Conservation (phyloP, 2,329 filamentous ascomycete genomes). For the Phaeosphaeriaceae sp. region DNA sequence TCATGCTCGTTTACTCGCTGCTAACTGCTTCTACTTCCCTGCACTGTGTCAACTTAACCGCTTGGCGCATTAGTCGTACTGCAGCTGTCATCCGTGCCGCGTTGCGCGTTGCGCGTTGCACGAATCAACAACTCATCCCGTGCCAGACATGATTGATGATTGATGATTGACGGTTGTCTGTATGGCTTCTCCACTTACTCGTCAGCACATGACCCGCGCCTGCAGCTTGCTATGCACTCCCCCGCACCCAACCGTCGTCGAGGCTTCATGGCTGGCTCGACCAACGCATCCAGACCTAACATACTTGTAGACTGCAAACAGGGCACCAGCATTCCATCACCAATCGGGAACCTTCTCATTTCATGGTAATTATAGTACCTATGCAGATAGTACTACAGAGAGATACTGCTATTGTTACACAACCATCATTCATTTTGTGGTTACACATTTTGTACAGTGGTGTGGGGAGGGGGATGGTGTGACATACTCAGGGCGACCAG, state of each 20-base stretch:
- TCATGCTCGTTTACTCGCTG: too few species aligned
- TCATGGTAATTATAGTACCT: too few species aligned
- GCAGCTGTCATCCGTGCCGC: constrained; percentile 29
- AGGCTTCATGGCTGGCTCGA: background rate
- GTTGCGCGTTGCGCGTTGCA: too few species aligned
- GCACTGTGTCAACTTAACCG: too few species aligned
- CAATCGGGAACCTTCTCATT: too few species aligned
- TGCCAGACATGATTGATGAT: too few species aligned
- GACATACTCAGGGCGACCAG: constrained; percentile 7
- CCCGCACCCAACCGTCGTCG: constrained; percentile 3
- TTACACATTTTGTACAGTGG: constrained; percentile 36
- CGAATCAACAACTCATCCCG: constrained; percentile 16
- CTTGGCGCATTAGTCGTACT: constrained; percentile 20
- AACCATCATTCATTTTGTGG: constrained; percentile 16
- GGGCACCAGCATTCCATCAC: too few species aligned
- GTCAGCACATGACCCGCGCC: constrained; percentile 18
- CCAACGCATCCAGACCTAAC: background rate
- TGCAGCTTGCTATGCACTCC: constrained; percentile 9
- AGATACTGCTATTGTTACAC: too few species aligned
- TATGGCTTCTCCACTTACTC: constrained; percentile 16
- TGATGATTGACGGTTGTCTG: too few species aligned
- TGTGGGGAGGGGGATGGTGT: constrained; percentile 5
- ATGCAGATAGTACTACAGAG: too few species aligned
- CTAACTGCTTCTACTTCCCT: too few species aligned
- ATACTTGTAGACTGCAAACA: too few species aligned